phyloP scores from a whole-genome alignment of 345 rosid species.

The Lepidium aucheri region DNA sequence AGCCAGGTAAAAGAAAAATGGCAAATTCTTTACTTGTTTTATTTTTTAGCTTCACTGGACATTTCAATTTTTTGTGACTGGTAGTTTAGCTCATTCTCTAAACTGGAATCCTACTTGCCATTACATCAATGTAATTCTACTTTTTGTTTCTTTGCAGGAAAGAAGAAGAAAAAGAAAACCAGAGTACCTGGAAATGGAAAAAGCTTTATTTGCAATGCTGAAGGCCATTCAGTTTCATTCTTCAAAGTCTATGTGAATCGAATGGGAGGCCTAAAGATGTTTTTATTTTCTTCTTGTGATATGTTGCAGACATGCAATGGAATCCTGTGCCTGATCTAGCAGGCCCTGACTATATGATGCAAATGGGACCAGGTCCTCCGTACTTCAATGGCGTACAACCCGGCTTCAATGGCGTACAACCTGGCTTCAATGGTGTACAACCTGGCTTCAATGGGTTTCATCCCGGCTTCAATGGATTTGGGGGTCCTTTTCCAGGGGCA shows the following conservation, averaged over 20 bases:
- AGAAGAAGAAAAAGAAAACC: conserved; percentile 81
- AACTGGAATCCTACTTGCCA: neutral
- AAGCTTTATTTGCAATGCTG: neutral
- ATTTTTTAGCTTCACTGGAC: neutral
- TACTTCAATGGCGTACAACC: conserved; percentile 53
- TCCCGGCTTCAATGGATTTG: conserved; percentile 28
- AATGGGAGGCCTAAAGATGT: neutral
- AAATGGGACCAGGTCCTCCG: conserved; percentile 66
- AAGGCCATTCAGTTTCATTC: neutral
- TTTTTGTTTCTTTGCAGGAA: conserved; percentile 37
- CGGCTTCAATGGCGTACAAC: conserved; percentile 26
- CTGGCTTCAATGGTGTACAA: conserved; percentile 33
- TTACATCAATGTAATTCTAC: neutral
- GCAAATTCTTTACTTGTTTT: neutral
- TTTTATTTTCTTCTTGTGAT: neutral
- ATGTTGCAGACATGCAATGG: conserved; percentile 64
- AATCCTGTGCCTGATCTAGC: conserved; percentile 67
- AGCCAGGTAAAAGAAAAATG: conserved; percentile 46
- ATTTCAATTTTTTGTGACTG: neutral
- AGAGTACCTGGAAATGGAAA: conserved; percentile 18
- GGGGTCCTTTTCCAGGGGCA: conserved; percentile 27
- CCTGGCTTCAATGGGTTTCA: conserved; percentile 27
- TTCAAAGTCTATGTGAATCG: neutral
- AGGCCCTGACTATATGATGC: conserved; percentile 85
- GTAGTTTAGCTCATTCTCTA: neutral